Evolutionary conservation across 495 filamentous ascomycete species (phyloP).

Genomic region (Podospora pseudopauciseta): DNA sequence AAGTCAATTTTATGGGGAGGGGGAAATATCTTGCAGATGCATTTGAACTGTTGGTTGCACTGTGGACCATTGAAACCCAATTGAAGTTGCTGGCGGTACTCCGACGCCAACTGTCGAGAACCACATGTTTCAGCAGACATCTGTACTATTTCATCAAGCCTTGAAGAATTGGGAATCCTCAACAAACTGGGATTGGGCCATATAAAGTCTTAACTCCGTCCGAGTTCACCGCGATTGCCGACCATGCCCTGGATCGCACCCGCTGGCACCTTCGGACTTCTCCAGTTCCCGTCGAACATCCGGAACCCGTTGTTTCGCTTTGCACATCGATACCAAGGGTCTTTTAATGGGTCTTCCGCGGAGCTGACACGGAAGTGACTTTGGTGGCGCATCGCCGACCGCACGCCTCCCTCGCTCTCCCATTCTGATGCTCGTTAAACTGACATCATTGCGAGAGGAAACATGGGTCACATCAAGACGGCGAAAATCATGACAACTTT

Average conservation of each 20-base stretch:
- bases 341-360: neutral
- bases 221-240: neutral
- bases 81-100: neutral
- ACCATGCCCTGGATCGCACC: neutral
- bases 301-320: neutral
- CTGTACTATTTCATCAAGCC: neutral
- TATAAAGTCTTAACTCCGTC: neutral
- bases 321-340: neutral
- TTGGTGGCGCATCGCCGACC: neutral
- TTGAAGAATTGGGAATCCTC: neutral
- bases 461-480: neutral
- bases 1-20: neutral
- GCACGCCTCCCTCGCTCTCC: neutral
- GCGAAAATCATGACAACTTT: neutral
- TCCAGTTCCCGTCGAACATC: neutral
- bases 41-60: neutral
- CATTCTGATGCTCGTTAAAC: neutral
- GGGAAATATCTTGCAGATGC: neutral
- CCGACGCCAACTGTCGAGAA: too few relatives aligned
- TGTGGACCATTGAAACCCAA: neutral
- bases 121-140: neutral
- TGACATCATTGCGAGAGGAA: neutral
- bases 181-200: too few relatives aligned
- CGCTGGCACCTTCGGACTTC: neutral
- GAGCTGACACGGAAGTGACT: neutral